Conservation (phyloP, 441 rosid genomes). For the Gossypium gossypioides region DNA sequence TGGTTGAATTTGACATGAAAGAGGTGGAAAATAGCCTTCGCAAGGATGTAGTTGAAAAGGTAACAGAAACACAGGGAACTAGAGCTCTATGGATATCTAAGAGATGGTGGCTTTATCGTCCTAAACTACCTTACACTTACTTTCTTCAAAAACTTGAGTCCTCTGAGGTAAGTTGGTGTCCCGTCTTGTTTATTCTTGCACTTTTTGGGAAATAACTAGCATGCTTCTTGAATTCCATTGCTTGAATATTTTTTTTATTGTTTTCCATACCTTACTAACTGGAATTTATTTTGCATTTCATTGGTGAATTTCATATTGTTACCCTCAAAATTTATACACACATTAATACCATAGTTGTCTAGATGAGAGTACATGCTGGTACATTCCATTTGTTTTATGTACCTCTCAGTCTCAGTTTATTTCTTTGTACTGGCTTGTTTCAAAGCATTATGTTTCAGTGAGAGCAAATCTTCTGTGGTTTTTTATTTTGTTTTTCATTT, state of each 20-base stretch:
- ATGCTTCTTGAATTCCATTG: slow-evolving; percentile 1
- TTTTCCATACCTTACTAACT: background rate
- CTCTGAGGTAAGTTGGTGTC: slow-evolving; percentile 50
- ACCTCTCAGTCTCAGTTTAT: background rate
- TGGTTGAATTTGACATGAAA: slow-evolving; percentile 89
- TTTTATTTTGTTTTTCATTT: background rate
- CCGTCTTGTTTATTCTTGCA: background rate
- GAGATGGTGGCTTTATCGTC: slow-evolving; percentile 98
- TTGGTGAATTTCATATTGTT: background rate
- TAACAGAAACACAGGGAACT: slow-evolving; percentile 48
- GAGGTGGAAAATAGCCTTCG: slow-evolving; percentile 94
- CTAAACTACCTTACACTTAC: slow-evolving; percentile 82
- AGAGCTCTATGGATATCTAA: slow-evolving; percentile 92
- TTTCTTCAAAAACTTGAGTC: slow-evolving; percentile 85
- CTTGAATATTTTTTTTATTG: background rate
- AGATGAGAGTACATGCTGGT: background rate
- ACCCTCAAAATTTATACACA: background rate
- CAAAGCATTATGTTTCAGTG: background rate
- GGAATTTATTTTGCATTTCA: background rate
- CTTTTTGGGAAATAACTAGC: background rate
- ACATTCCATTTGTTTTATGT: background rate
- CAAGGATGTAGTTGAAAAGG: slow-evolving; percentile 60
- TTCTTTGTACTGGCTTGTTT: background rate
- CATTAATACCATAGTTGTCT: background rate
- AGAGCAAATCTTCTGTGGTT: background rate